Conservation (phyloP, 495 filamentous ascomycete species). For the Penicillium salamii region DNA sequence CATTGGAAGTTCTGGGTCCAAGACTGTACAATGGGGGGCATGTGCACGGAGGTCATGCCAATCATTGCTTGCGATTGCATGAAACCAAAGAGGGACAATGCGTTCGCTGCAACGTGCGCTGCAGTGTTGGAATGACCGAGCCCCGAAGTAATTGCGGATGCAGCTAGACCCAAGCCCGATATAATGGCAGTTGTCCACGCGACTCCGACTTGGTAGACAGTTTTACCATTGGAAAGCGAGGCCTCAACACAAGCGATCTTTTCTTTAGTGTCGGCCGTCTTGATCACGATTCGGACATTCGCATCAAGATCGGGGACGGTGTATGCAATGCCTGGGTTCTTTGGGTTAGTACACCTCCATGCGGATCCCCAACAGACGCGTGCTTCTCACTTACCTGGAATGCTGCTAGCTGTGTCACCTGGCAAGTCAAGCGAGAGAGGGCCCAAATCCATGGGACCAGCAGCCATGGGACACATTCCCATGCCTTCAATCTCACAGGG, state of each 20-base stretch:
- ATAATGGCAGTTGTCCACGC: slow-evolving; percentile 88
- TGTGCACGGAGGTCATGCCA: slow-evolving; percentile 77
- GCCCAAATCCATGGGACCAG: slow-evolving; percentile 72
- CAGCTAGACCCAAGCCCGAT: slow-evolving; percentile 75
- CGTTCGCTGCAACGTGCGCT: slow-evolving; percentile 90
- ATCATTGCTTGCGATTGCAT: slow-evolving; percentile 98
- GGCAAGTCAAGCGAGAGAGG: slow-evolving; percentile 64
- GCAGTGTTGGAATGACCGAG: slow-evolving; percentile 94
- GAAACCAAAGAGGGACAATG: slow-evolving; percentile 88
- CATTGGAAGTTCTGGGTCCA: slow-evolving; percentile 99
- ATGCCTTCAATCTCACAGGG: slow-evolving; percentile 69
- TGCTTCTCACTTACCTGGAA: slow-evolving; percentile 57
- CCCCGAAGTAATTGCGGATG: slow-evolving; percentile 78
- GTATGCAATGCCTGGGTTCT: slow-evolving; percentile 65
- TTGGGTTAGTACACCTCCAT: not conserved
- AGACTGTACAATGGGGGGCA: slow-evolving; percentile 84
- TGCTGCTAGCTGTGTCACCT: slow-evolving; percentile 51
- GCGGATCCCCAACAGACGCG: not conserved
- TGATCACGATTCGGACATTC: slow-evolving; percentile 78
- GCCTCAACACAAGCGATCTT: slow-evolving; percentile 88
- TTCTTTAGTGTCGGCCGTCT: slow-evolving; percentile 53
- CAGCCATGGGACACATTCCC: slow-evolving; percentile 91
- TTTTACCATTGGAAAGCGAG: slow-evolving; percentile 86
- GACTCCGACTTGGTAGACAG: slow-evolving; percentile 83
- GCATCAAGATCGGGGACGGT: slow-evolving; percentile 91